Evolutionary conservation across 805 yeast genomes (phyloP).

Genomic region (Jamesozyma hellenica): DNA sequence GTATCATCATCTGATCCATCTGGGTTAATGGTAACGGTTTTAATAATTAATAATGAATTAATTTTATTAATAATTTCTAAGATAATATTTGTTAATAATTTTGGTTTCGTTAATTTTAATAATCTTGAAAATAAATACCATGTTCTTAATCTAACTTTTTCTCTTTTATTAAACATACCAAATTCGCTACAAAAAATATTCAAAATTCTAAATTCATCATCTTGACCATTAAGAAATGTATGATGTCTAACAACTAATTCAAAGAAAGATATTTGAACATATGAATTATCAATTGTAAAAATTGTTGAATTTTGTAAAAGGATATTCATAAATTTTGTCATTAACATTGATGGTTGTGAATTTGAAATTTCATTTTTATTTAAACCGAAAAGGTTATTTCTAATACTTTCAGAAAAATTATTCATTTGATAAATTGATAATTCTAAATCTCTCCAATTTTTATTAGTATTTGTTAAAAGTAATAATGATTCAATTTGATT

Average conservation of each 20-base stretch:
- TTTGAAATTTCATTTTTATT: slow-evolving; percentile 56
- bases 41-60: slow-evolving; percentile 49
- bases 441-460: slow-evolving; percentile 75
- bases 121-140: slow-evolving; percentile 88
- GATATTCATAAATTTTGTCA: slow-evolving; percentile 23
- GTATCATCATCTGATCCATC: slow-evolving; percentile 43
- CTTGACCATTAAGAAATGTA: slow-evolving; percentile 35
- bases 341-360: slow-evolving; percentile 52
- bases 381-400: slow-evolving; percentile 64
- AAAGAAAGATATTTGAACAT: slow-evolving; percentile 70
- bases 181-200: slow-evolving; percentile 70
- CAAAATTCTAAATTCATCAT: slow-evolving; percentile 49
- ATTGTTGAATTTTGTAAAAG: slow-evolving; percentile 27
- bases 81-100: slow-evolving; percentile 39
- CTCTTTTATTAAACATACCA: slow-evolving; percentile 69
- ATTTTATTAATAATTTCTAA: slow-evolving; percentile 55
- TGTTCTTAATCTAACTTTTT: slow-evolving; percentile 69
- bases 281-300: slow-evolving; percentile 57
- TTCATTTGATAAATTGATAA: slow-evolving; percentile 76
- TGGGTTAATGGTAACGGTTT: slow-evolving; percentile 24
- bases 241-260: slow-evolving; percentile 79
- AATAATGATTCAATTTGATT: slow-evolving; percentile 41
- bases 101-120: slow-evolving; percentile 64
- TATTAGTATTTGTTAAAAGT: slow-evolving; percentile 10
- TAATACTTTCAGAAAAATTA: slow-evolving; percentile 67